These are phyloP conservation scores for Pyrenophora teres DNA, from an alignment of 2,329 filamentous ascomycete genomes.

Conservation along the genomic window DNA sequence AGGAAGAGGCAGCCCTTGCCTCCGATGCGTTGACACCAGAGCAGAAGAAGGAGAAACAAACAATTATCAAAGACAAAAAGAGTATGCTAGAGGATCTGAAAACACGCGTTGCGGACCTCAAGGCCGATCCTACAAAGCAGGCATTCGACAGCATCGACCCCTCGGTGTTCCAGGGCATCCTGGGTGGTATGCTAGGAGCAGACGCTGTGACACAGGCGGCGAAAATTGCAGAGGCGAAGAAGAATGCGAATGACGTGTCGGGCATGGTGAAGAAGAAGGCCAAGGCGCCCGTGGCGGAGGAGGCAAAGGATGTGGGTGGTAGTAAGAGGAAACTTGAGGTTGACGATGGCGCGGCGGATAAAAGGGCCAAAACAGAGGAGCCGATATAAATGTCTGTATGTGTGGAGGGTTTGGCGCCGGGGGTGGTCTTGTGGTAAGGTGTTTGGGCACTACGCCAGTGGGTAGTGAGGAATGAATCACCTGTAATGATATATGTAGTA, in stretches of 20 bases:
- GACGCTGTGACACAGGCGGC: constrained; percentile 65
- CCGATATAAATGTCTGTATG: constrained; percentile 1
- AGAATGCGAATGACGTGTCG: constrained; percentile 73
- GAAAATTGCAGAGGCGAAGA: constrained; percentile 72
- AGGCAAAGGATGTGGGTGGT: constrained; percentile 15
- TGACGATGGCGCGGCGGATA: constrained; percentile 29
- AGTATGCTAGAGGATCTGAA: constrained; percentile 77
- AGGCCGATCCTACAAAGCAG: constrained; percentile 59
- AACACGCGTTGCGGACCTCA: constrained; percentile 68
- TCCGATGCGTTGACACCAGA: constrained; percentile 54
- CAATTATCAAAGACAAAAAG: constrained; percentile 71
- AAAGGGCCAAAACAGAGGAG: constrained; percentile 44
- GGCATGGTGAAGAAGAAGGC: constrained; percentile 73
- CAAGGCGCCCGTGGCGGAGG: constrained; percentile 51
- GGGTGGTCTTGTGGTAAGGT: too few species aligned
- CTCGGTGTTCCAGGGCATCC: constrained; percentile 61
- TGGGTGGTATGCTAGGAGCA: constrained; percentile 68
- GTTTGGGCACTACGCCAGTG: too few species aligned
- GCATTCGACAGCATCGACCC: constrained; percentile 49
- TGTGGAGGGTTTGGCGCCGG: too few species aligned
- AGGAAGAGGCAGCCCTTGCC: constrained; percentile 69
- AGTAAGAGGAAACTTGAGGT: constrained; percentile 44
- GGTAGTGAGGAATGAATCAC: too few species aligned
- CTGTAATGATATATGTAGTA: too few species aligned
- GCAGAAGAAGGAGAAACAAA: constrained; percentile 65